phyloP scores from a whole-genome alignment of 2,329 filamentous ascomycete genomes.

The Helotiales sp. region DNA sequence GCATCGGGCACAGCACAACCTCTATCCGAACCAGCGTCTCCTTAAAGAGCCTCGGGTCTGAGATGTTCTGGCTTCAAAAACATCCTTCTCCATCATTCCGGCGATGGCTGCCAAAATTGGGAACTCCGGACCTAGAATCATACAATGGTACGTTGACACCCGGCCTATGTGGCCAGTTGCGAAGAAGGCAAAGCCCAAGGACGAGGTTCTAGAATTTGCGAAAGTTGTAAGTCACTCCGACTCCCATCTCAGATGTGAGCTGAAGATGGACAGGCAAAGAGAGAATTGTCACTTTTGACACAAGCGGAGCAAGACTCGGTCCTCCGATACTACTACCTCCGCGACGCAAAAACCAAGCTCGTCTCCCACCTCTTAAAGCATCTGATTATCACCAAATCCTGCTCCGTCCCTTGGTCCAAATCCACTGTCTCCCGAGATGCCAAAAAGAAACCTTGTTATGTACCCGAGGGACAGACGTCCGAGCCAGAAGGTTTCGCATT shows the following conservation, averaged over 20 bases:
- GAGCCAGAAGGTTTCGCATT: constrained; percentile 49
- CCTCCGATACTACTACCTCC: constrained; percentile 62
- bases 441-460: constrained; percentile 45
- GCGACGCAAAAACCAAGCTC: constrained; percentile 74
- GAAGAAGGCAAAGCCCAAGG: constrained; percentile 36
- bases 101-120: not conserved
- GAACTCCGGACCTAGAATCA: constrained; percentile 36
- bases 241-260: not conserved
- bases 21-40: too few relatives aligned
- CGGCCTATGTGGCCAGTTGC: constrained; percentile 53
- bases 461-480: not conserved
- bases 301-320: constrained; percentile 56
- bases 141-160: constrained; percentile 65
- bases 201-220: constrained; percentile 38
- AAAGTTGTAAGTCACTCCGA: constrained; percentile 25
- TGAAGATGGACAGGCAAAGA: constrained; percentile 46
- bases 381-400: constrained; percentile 60
- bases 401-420: constrained; percentile 59
- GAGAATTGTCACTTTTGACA: constrained; percentile 53
- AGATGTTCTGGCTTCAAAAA: not conserved
- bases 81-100: not conserved
- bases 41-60: not conserved
- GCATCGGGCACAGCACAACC: not conserved
- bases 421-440: constrained; percentile 57
- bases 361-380: constrained; percentile 75